Conservation (phyloP, 257 asterid genomes). For the Orobanche coerulescens region DNA sequence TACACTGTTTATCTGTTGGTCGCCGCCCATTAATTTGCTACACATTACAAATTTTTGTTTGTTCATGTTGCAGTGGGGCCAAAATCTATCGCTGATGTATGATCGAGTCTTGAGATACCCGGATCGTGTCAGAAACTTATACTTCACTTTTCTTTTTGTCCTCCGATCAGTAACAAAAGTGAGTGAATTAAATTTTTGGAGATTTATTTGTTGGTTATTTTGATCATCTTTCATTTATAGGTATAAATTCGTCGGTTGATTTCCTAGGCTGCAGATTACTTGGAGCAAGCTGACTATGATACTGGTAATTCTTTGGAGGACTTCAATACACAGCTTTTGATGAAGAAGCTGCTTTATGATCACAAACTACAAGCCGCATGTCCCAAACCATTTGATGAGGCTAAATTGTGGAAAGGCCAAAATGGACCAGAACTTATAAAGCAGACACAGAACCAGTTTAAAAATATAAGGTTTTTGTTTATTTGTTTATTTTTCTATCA, state of each 20-base stretch:
- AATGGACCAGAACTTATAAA: constrained; percentile 55
- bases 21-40: background rate
- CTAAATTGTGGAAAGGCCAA: constrained; percentile 65
- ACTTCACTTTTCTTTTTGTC: constrained; percentile 64
- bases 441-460: constrained; percentile 49
- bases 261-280: constrained; percentile 54
- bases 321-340: constrained; percentile 33
- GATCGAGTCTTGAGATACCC: constrained; percentile 56
- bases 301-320: constrained; percentile 59
- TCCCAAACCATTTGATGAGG: constrained; percentile 65
- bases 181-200: constrained; percentile 22
- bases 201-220: background rate
- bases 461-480: constrained; percentile 50
- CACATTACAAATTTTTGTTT: constrained; percentile 1
- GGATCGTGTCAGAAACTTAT: constrained; percentile 57
- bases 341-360: constrained; percentile 42
- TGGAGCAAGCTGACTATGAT: constrained; percentile 59
- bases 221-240: background rate
- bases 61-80: constrained; percentile 52
- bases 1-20: constrained; percentile 1
- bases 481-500: background rate
- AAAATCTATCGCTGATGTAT: constrained; percentile 45
- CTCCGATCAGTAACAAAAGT: constrained; percentile 61
- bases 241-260: constrained; percentile 9
- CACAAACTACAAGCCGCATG: constrained; percentile 44